Evolutionary conservation across 1,139 yeast genomes (phyloP).

Genomic region (Taphrina betulina): DNA sequence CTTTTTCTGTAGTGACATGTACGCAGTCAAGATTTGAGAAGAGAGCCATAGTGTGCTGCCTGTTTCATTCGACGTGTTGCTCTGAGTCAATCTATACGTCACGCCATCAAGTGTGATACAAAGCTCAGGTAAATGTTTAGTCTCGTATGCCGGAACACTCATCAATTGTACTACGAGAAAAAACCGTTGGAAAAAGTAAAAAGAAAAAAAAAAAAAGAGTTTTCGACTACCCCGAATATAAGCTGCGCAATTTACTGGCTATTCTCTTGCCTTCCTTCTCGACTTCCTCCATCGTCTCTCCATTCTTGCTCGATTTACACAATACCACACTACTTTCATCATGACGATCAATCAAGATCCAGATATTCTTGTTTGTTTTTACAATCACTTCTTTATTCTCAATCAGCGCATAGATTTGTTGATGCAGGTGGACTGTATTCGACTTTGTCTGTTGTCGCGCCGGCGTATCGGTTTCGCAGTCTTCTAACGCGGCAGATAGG

Average conservation of each 20-base stretch:
- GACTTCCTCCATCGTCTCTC: constrained; percentile 24
- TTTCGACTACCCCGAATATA: no score
- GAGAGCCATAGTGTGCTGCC: constrained; percentile 30
- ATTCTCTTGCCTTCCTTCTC: background rate
- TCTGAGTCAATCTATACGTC: background rate
- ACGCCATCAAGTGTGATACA: background rate
- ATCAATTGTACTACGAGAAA: background rate
- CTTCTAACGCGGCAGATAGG: background rate
- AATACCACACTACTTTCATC: constrained; percentile 5
- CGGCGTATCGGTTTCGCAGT: constrained; percentile 4
- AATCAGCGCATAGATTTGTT: background rate
- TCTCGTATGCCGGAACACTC: constrained; percentile 22
- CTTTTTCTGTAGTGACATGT: background rate
- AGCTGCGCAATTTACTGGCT: background rate
- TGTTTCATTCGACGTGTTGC: constrained; percentile 14
- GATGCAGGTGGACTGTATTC: constrained; percentile 25
- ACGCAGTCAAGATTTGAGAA: constrained; percentile 7
- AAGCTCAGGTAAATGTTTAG: constrained; percentile 4
- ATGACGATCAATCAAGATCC: constrained; percentile 13
- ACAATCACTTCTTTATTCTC: background rate
- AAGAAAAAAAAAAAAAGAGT: no score
- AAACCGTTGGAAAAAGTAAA: no score
- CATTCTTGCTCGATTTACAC: constrained; percentile 12
- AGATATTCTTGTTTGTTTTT: constrained; percentile 11
- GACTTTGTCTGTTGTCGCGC: background rate